phyloP scores from a whole-genome alignment of 768 basidiomycete genomes.

The Lyophyllum semitale region DNA sequence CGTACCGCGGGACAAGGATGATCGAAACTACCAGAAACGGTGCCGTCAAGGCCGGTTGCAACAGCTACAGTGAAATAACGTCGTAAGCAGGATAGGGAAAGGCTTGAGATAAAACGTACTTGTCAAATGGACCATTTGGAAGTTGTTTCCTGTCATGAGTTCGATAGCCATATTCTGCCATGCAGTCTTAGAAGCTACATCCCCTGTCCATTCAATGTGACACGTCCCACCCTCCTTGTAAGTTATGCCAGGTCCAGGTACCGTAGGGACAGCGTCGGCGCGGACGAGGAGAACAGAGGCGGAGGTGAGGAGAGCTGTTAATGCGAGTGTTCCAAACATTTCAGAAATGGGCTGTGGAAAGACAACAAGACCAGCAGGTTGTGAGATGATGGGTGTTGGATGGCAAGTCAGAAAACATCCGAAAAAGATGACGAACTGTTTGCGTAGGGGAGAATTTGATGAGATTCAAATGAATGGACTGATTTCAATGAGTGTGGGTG shows the following conservation, averaged over 20 bases:
- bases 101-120: slow-evolving; percentile 51
- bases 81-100: not conserved
- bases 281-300: slow-evolving; percentile 36
- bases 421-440: slow-evolving; percentile 1
- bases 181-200: slow-evolving; percentile 45
- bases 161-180: slow-evolving; percentile 79
- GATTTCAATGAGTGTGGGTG: slow-evolving; percentile 7
- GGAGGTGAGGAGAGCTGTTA: slow-evolving; percentile 39
- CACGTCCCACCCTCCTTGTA: slow-evolving; percentile 65
- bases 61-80: slow-evolving; percentile 49
- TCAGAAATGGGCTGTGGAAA: slow-evolving; percentile 3
- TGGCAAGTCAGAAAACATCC: slow-evolving; percentile 4
- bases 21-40: slow-evolving; percentile 46
- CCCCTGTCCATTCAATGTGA: slow-evolving; percentile 58
- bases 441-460: not conserved
- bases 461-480: slow-evolving; percentile 13
- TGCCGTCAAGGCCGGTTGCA: slow-evolving; percentile 63
- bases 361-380: slow-evolving; percentile 14
- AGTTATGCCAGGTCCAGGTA: slow-evolving; percentile 58
- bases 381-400: slow-evolving; percentile 5
- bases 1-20: slow-evolving; percentile 71
- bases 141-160: slow-evolving; percentile 80
- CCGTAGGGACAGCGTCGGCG: slow-evolving; percentile 60
- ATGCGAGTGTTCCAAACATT: slow-evolving; percentile 41
- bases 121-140: slow-evolving; percentile 64